These are phyloP conservation scores for Bryoerythrophyllum caledonicum DNA, from an alignment of 225 moss, liverwort and hornwort species.

Conservation along the genomic window DNA sequence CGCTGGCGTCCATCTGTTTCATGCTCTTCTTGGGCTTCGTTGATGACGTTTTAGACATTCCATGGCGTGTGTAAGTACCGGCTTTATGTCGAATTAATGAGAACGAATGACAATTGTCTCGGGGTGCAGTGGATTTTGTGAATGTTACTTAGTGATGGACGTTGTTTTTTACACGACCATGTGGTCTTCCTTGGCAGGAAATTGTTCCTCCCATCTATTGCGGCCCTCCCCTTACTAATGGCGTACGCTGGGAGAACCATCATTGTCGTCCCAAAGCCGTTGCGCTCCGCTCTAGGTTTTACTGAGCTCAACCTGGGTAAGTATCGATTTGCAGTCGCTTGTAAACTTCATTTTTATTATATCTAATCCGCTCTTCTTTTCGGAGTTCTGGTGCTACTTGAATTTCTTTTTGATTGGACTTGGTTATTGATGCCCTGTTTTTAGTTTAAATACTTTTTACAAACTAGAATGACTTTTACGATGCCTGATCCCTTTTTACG, in stretches of 20 bases:
- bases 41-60: constrained; percentile 94
- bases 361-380: neutral
- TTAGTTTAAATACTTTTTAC: neutral
- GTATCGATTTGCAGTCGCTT: constrained; percentile 12
- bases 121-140: neutral
- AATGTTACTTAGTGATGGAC: neutral
- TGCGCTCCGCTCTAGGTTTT: constrained; percentile 66
- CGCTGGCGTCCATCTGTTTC: constrained; percentile 86
- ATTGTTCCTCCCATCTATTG: constrained; percentile 85
- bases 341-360: neutral
- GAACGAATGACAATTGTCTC: neutral
- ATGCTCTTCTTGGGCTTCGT: constrained; percentile 98
- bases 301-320: constrained; percentile 76
- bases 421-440: constrained; percentile 12
- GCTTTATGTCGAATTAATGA: constrained; percentile 12
- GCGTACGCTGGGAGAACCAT: constrained; percentile 81
- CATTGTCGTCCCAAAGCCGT: constrained; percentile 84
- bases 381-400: constrained; percentile 3
- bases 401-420: constrained; percentile 3
- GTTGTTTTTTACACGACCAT: neutral
- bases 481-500: neutral
- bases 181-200: constrained; percentile 55
- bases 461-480: neutral
- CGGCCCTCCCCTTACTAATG: constrained; percentile 91
- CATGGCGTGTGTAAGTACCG: constrained; percentile 91